Conservation (phyloP, 192 early-diverging fungal species). For the Entomortierella beljakovae region DNA sequence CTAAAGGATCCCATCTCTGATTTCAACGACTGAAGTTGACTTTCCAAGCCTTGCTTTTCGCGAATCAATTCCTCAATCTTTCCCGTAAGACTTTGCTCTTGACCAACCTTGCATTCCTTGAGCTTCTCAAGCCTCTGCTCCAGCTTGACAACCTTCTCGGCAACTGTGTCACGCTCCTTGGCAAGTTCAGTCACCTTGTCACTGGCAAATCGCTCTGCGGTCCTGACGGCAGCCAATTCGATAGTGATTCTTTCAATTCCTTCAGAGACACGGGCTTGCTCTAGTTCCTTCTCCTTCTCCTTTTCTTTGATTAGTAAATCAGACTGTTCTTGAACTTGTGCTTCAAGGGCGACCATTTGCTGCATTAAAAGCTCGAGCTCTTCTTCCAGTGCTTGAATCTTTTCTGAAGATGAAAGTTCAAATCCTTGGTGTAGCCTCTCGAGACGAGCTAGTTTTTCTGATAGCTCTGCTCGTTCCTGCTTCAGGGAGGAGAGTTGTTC, state of each 20-base stretch:
- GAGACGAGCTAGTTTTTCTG: slow-evolving; percentile 36
- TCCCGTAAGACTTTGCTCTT: slow-evolving; percentile 40
- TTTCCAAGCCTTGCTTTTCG: slow-evolving; percentile 14
- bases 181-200: slow-evolving; percentile 41
- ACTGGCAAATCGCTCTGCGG: slow-evolving; percentile 41
- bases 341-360: slow-evolving; percentile 33
- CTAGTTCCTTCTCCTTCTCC: slow-evolving; percentile 30
- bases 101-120: slow-evolving; percentile 37
- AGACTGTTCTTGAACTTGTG: slow-evolving; percentile 47
- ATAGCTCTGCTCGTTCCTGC: slow-evolving; percentile 43
- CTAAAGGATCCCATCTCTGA: neutral
- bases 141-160: slow-evolving; percentile 31
- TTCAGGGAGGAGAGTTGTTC: slow-evolving; percentile 36
- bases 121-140: slow-evolving; percentile 29
- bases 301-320: slow-evolving; percentile 44
- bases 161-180: slow-evolving; percentile 39
- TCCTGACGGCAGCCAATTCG: slow-evolving; percentile 36
- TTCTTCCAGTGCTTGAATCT: slow-evolving; percentile 21
- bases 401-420: slow-evolving; percentile 35
- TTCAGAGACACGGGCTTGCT: slow-evolving; percentile 36
- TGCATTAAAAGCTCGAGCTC: slow-evolving; percentile 32
- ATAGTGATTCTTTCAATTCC: slow-evolving; percentile 39
- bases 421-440: slow-evolving; percentile 47
- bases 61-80: slow-evolving; percentile 20
- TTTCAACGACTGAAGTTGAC: neutral